phyloP scores from a whole-genome alignment of 2,329 filamentous ascomycete genomes.

The Nemania abortiva region DNA sequence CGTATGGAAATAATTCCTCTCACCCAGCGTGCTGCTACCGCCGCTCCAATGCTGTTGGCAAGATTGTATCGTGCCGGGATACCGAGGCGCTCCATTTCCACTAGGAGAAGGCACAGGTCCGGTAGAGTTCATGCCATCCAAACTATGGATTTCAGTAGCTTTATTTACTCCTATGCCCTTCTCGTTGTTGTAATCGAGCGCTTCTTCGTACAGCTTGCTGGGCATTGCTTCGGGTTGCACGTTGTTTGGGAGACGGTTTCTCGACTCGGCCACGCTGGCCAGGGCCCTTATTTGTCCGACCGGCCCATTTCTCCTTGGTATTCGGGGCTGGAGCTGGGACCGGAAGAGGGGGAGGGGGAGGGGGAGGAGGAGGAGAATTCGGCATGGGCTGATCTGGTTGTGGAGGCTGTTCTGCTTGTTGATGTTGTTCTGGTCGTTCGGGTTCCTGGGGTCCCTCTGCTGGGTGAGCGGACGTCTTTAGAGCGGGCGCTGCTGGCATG shows the following conservation, averaged over 20 bases:
- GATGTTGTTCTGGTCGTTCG: neutral
- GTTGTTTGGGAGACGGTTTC: constrained; percentile 15
- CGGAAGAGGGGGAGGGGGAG: neutral
- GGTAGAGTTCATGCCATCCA: neutral
- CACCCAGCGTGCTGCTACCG: too few species aligned
- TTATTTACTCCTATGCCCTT: neutral
- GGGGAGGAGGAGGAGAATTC: neutral
- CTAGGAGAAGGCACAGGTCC: too few species aligned
- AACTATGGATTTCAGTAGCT: neutral
- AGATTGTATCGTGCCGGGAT: too few species aligned
- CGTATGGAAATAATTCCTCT: too few species aligned
- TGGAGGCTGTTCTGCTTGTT: neutral
- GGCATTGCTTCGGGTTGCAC: neutral
- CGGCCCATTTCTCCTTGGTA: neutral
- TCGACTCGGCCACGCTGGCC: constrained; percentile 6
- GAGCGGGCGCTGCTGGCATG: neutral
- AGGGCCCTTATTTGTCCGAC: constrained; percentile 1
- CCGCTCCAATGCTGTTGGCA: too few species aligned
- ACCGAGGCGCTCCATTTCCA: too few species aligned
- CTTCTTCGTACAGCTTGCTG: constrained; percentile 15
- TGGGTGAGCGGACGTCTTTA: neutral
- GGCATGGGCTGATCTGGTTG: neutral
- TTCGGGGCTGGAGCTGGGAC: neutral
- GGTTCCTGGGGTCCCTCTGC: neutral
- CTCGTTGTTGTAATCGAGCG: constrained; percentile 21